These are phyloP conservation scores for Stephanodiscus minutulus DNA, from an alignment of 108 stramenopile species.

Conservation along the genomic window DNA sequence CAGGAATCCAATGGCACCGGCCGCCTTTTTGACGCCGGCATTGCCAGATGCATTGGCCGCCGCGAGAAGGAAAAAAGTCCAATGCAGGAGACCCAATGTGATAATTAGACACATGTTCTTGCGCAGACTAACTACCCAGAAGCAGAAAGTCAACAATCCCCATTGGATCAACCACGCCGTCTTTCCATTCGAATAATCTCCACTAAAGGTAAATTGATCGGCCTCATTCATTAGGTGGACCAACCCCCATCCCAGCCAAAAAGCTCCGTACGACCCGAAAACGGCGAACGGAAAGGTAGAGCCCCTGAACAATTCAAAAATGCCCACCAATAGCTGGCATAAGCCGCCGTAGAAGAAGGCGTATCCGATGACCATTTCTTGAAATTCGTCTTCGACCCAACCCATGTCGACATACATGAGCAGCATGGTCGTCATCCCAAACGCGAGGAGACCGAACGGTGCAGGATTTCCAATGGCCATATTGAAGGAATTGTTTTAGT, in stretches of 20 bases:
- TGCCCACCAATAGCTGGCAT: conserved; percentile 46
- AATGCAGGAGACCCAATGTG: conserved; percentile 14
- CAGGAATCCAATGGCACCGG: conserved; percentile 29
- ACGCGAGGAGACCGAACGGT: conserved; percentile 50
- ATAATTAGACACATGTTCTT: conserved; percentile 24
- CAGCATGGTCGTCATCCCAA: conserved; percentile 52
- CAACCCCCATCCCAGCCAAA: conserved; percentile 39
- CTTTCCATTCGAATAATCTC: no score
- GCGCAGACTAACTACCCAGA: conserved; percentile 19
- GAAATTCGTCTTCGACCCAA: conserved; percentile 17
- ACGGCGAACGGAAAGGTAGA: conserved; percentile 54
- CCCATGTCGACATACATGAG: conserved; percentile 35
- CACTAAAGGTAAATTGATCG: no score
- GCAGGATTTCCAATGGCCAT: conserved; percentile 36
- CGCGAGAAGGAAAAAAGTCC: conserved; percentile 23
- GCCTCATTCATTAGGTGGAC: no score
- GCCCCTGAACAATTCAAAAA: conserved; percentile 43
- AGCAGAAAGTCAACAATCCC: background rate
- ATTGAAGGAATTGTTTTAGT: no score
- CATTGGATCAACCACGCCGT: no score
- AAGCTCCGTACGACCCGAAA: conserved; percentile 48
- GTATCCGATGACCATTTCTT: conserved; percentile 31
- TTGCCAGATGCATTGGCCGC: background rate
- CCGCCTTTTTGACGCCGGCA: conserved; percentile 11
- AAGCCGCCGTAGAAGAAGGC: conserved; percentile 56